Evolutionary conservation across 2,329 filamentous ascomycete species (phyloP).

Genomic region (Fusarium abutilonis): DNA sequence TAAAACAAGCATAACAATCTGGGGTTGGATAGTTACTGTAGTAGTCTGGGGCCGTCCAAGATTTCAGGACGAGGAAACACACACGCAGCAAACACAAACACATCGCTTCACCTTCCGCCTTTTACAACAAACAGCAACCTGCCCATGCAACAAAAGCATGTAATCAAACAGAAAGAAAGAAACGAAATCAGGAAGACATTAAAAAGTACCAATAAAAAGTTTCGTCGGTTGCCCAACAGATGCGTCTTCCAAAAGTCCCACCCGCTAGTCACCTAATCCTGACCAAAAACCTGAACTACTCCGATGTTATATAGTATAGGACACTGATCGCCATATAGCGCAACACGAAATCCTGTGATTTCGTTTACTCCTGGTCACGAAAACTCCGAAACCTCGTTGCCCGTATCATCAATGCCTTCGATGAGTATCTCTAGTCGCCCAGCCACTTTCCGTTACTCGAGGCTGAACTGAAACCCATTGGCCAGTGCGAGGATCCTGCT

Average conservation of each 20-base stretch:
- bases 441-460: constrained; percentile 49
- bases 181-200: constrained; percentile 21
- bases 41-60: constrained; percentile 18
- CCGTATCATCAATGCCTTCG: constrained; percentile 40
- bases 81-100: constrained; percentile 24
- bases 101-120: constrained; percentile 30
- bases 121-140: constrained; percentile 18
- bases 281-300: constrained; percentile 34
- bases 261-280: constrained; percentile 34
- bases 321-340: constrained; percentile 12
- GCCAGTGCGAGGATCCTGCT: constrained; percentile 51
- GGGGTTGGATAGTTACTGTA: constrained; percentile 22
- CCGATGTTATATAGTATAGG: constrained; percentile 40
- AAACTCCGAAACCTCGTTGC: constrained; percentile 19
- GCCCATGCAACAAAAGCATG: constrained; percentile 26
- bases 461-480: constrained; percentile 51
- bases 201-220: constrained; percentile 29
- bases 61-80: constrained; percentile 12
- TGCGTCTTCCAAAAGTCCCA: constrained; percentile 44
- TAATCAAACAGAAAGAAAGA: constrained; percentile 19
- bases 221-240: constrained; percentile 44
- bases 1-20: constrained; percentile 24
- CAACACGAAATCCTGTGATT: constrained; percentile 3
- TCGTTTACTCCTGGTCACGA: background rate
- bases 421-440: constrained; percentile 48